Evolutionary conservation across 192 early-diverging fungal genomes (phyloP).

Genomic region (Gaertneriomyces sp.): DNA sequence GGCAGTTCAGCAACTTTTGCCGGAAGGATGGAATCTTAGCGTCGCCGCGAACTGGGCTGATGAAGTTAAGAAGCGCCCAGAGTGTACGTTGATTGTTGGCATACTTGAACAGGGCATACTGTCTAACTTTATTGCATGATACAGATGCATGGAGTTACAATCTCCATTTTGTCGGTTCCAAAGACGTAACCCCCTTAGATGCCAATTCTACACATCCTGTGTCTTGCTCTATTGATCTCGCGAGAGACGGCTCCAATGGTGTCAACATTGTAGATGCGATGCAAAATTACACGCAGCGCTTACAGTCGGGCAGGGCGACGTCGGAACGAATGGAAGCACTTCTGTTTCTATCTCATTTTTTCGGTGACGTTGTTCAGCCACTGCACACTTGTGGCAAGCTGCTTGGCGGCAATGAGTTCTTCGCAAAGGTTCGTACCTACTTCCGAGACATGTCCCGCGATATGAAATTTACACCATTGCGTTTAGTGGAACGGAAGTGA

Average conservation of each 20-base stretch:
- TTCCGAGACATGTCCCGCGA: background rate
- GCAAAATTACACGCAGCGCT: constrained; percentile 30
- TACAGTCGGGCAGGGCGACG: background rate
- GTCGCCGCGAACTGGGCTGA: constrained; percentile 23
- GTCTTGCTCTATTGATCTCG: constrained; percentile 7
- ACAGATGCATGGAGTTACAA: constrained; percentile 7
- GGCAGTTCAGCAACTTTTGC: constrained; percentile 10
- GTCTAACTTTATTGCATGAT: background rate
- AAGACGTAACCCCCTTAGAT: constrained; percentile 28
- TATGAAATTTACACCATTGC: background rate
- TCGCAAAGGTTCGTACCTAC: background rate
- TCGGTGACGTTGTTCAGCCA: constrained; percentile 46
- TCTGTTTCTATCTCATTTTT: constrained; percentile 41
- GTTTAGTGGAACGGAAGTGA: constrained; percentile 14
- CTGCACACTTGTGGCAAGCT: constrained; percentile 39
- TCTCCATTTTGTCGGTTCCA: constrained; percentile 24
- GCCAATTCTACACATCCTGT: constrained; percentile 8
- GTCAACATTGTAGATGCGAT: constrained; percentile 32
- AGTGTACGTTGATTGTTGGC: background rate
- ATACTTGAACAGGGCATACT: background rate
- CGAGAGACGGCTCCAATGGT: constrained; percentile 23
- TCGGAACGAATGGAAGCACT: constrained; percentile 23
- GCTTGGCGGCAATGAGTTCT: constrained; percentile 34
- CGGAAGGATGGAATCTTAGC: constrained; percentile 16
- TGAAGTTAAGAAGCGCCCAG: constrained; percentile 10